Conservation (phyloP, 495 filamentous ascomycete species). For the Saxophila tyrrhenica region DNA sequence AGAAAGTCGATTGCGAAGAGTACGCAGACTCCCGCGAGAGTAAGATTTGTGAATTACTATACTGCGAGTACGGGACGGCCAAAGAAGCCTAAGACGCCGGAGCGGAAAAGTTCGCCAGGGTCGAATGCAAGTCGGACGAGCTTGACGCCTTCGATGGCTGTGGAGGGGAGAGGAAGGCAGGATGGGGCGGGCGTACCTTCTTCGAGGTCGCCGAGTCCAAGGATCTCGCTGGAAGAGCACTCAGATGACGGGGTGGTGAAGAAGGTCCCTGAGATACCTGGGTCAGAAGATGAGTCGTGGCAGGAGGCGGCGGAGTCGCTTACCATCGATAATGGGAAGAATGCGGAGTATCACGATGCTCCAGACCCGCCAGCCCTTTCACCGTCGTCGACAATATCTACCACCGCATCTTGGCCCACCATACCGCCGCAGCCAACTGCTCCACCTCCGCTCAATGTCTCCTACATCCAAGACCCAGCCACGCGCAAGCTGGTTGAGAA, state of each 20-base stretch:
- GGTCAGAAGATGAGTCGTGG: background rate
- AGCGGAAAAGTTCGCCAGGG: conserved; percentile 10
- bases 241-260: background rate
- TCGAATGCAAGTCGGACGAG: conserved; percentile 1
- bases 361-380: background rate
- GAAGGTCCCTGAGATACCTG: background rate
- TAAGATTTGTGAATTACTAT: conserved; percentile 85
- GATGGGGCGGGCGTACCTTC: background rate
- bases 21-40: conserved; percentile 26
- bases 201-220: conserved; percentile 23
- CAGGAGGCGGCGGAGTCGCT: conserved; percentile 6
- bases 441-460: conserved; percentile 39
- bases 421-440: conserved; percentile 32
- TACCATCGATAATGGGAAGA: conserved; percentile 7
- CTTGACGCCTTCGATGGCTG: background rate
- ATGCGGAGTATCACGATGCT: no score
- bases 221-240: conserved; percentile 38
- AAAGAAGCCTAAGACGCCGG: conserved; percentile 35
- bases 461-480: conserved; percentile 45
- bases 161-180: background rate
- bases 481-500: conserved; percentile 54
- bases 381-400: background rate
- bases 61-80: conserved; percentile 64
- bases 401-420: background rate
- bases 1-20: conserved; percentile 16